A percentile compares a stretch with the other conserved stretches of the same genome.
Evolutionary conservation across 257 asterid species (phyloP).

Genomic region (Handroanthus guayacan): DNA sequence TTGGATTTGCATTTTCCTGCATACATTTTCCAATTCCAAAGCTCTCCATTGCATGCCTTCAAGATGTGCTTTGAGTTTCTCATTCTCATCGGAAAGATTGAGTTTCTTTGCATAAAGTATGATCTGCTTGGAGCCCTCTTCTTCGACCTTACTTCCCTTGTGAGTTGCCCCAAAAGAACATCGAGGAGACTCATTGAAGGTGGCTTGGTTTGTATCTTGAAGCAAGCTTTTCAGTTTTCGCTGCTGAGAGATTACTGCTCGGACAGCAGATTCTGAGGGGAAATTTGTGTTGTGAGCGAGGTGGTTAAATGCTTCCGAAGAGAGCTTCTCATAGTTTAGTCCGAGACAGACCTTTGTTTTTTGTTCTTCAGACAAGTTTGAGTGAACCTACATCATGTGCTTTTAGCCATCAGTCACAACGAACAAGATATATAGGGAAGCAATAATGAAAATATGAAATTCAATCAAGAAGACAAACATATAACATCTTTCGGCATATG

Average conservation of each 20-base stretch:
- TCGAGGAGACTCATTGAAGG: constrained; percentile 30
- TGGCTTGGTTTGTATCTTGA: constrained; percentile 46
- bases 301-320: constrained; percentile 63
- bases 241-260: constrained; percentile 68
- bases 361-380: constrained; percentile 68
- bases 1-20: constrained; percentile 76
- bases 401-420: no score
- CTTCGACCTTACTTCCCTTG: constrained; percentile 38
- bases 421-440: no score
- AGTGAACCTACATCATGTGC: constrained; percentile 82
- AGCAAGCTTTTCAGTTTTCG: constrained; percentile 74
- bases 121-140: constrained; percentile 55
- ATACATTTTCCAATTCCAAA: constrained; percentile 74
- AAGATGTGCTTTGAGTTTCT: constrained; percentile 67
- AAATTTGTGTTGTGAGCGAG: constrained; percentile 61
- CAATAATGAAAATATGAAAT: no score
- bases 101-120: constrained; percentile 73
- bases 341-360: constrained; percentile 60
- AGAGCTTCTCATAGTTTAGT: constrained; percentile 73
- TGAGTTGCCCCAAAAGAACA: constrained; percentile 29
- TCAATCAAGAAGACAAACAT: no score
- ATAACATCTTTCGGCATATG: no score
- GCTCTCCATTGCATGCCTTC: constrained; percentile 95
- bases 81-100: constrained; percentile 63
- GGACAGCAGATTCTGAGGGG: constrained; percentile 66